Percentiles rank a stretch among this genome's conserved stretches.
Evolutionary conservation across 345 rosid species (phyloP).

Genomic region (Lepidium didymum): DNA sequence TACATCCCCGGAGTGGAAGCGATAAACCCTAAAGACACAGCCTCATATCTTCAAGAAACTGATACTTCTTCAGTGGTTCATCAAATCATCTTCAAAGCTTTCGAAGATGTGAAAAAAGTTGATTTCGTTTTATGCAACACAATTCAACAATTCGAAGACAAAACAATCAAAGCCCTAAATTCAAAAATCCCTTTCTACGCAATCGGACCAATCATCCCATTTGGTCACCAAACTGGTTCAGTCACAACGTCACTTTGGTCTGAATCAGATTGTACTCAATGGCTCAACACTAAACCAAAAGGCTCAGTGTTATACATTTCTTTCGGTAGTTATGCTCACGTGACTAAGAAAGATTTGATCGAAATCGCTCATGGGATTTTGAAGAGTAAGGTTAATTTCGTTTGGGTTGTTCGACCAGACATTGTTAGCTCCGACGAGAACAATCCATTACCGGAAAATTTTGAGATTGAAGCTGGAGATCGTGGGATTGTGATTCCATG

Average conservation of each 20-base stretch:
- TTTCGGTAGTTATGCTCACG: conserved; percentile 81
- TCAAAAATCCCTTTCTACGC: conserved; percentile 44
- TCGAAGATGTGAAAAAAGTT: conserved; percentile 48
- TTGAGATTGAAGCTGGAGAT: conserved; percentile 34
- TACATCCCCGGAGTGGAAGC: conserved; percentile 72
- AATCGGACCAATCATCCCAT: conserved; percentile 73
- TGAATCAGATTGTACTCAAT: conserved; percentile 70
- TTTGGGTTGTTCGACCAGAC: conserved; percentile 86
- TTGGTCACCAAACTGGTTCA: conserved; percentile 29
- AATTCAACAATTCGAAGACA: conserved; percentile 52
- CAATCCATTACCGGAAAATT: conserved; percentile 50
- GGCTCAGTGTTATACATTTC: conserved; percentile 72
- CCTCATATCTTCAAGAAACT: conserved; percentile 68
- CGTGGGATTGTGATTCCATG: conserved; percentile 56
- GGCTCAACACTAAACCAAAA: conserved; percentile 55
- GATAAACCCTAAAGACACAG: conserved; percentile 53
- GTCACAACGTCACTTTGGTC: conserved; percentile 79
- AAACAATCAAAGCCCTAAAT: conserved; percentile 42
- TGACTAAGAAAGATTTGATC: conserved; percentile 34
- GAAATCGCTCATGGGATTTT: conserved; percentile 65
- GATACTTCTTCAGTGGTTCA: conserved; percentile 45
- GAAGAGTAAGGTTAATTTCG: conserved; percentile 44
- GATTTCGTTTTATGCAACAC: conserved; percentile 77
- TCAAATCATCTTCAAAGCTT: conserved; percentile 48
- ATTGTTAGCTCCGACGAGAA: conserved; percentile 60